Conservation (phyloP, 176 grass and related monocot genomes). For the Tillandsia leiboldiana region DNA sequence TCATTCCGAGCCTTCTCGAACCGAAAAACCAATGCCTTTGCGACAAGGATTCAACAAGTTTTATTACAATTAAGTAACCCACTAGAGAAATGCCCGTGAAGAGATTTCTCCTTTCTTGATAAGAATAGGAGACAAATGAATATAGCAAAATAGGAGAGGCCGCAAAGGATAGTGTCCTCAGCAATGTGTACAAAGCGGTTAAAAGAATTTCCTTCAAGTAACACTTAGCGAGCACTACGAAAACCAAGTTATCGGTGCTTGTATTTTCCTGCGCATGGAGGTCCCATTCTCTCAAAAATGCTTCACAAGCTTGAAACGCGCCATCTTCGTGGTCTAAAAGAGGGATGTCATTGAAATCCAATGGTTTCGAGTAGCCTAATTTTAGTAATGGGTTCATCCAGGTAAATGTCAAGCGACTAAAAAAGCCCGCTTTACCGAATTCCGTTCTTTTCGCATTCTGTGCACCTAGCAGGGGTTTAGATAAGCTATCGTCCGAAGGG, state of each 20-base stretch:
- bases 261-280: constrained; percentile 6
- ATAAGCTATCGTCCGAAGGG: not conserved
- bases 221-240: constrained; percentile 42
- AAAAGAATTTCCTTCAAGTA: constrained; percentile 49
- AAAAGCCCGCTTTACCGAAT: constrained; percentile 40
- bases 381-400: constrained; percentile 66
- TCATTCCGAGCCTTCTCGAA: constrained; percentile 69
- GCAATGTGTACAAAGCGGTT: constrained; percentile 55
- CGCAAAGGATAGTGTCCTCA: constrained; percentile 52
- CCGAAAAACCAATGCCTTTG: constrained; percentile 86
- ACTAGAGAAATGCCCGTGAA: constrained; percentile 25
- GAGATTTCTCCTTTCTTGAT: constrained; percentile 19
- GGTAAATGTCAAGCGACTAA: constrained; percentile 46
- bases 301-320: constrained; percentile 37
- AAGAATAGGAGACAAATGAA: constrained; percentile 47
- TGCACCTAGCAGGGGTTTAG: constrained; percentile 29
- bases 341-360: constrained; percentile 49
- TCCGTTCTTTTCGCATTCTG: constrained; percentile 5
- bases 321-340: constrained; percentile 55
- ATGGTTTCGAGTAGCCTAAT: constrained; percentile 48
- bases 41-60: constrained; percentile 67
- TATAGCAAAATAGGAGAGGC: constrained; percentile 43
- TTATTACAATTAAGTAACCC: constrained; percentile 31
- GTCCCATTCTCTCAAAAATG: constrained; percentile 42
- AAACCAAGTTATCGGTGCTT: constrained; percentile 34